Evolutionary conservation across 2,329 filamentous ascomycete species (phyloP).

Genomic region (Aureobasidium melanogenum): DNA sequence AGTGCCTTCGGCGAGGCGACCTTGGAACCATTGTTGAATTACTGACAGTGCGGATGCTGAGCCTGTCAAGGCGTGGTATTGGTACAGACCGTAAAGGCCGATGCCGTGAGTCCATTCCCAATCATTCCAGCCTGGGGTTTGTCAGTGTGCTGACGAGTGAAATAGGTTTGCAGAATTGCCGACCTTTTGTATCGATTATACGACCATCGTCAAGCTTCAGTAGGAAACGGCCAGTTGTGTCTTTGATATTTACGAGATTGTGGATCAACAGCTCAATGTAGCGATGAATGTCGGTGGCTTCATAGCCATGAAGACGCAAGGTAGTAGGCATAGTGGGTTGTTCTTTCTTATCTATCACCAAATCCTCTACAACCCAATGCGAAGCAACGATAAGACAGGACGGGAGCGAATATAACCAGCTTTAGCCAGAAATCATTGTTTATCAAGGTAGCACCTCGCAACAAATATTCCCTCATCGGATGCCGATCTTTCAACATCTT

Average conservation of each 20-base stretch:
- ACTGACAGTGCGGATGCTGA: slow-evolving; percentile 51
- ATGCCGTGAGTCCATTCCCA: slow-evolving; percentile 57
- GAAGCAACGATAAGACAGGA: background rate
- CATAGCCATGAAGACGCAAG: slow-evolving; percentile 31
- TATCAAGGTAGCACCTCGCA: background rate
- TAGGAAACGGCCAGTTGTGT: slow-evolving; percentile 65
- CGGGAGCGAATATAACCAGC: background rate
- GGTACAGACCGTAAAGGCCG: slow-evolving; percentile 72
- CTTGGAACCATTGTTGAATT: slow-evolving; percentile 65
- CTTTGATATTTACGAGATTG: slow-evolving; percentile 69
- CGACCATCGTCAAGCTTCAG: slow-evolving; percentile 62
- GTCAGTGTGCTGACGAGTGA: background rate
- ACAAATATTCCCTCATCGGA: background rate
- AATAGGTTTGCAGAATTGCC: too few relatives aligned
- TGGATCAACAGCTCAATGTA: slow-evolving; percentile 59
- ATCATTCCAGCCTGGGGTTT: slow-evolving; percentile 53
- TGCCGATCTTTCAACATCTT: slow-evolving; percentile 3
- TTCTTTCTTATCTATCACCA: background rate
- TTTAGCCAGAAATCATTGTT: background rate
- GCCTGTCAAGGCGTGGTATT: slow-evolving; percentile 67
- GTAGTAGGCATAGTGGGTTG: slow-evolving; percentile 26
- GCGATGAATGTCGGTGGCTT: slow-evolving; percentile 38
- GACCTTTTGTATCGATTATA: slow-evolving; percentile 68
- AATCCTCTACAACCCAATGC: background rate
- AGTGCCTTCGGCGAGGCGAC: slow-evolving; percentile 60